Evolutionary conservation across 257 asterid species (phyloP).

Genomic region (Solanum appendiculatum): DNA sequence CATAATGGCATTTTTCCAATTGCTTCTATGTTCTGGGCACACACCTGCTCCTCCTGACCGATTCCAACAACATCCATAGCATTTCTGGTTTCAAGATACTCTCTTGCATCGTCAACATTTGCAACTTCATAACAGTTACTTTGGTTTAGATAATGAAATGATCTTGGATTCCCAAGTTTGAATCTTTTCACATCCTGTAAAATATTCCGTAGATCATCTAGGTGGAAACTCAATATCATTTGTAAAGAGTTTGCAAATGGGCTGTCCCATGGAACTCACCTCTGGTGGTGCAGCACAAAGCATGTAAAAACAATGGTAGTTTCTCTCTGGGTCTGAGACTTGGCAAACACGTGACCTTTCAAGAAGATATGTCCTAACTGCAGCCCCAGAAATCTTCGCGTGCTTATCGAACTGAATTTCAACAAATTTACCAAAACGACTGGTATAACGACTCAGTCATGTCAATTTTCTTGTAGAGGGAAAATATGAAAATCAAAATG

Average conservation of each 20-base stretch:
- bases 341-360: slow-evolving; percentile 98
- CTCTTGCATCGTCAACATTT: slow-evolving; percentile 83
- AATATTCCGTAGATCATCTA: slow-evolving; percentile 11
- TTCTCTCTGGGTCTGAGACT: slow-evolving; percentile 92
- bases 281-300: slow-evolving; percentile 95
- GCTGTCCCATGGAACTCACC: slow-evolving; percentile 36
- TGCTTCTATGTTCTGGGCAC: neutral
- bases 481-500: neutral
- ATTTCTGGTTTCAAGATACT: slow-evolving; percentile 78
- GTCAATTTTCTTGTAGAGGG: slow-evolving; percentile 25
- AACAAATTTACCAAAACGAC: slow-evolving; percentile 98
- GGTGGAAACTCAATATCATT: neutral
- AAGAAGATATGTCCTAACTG: slow-evolving; percentile 83
- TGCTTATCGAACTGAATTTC: slow-evolving; percentile 88
- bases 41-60: slow-evolving; percentile 91
- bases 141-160: slow-evolving; percentile 84
- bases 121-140: slow-evolving; percentile 77
- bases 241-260: neutral
- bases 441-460: slow-evolving; percentile 50
- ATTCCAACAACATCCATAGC: slow-evolving; percentile 99
- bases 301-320: slow-evolving; percentile 93
- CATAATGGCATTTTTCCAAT: neutral
- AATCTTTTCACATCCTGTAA: slow-evolving; percentile 61
- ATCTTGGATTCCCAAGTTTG: slow-evolving; percentile 76
- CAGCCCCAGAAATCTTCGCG: slow-evolving; percentile 97